Evolutionary conservation across 306 rosid species (phyloP), one percentile per base, ranked within the genome.

Genomic region (Fragaria ananassa): DNA sequence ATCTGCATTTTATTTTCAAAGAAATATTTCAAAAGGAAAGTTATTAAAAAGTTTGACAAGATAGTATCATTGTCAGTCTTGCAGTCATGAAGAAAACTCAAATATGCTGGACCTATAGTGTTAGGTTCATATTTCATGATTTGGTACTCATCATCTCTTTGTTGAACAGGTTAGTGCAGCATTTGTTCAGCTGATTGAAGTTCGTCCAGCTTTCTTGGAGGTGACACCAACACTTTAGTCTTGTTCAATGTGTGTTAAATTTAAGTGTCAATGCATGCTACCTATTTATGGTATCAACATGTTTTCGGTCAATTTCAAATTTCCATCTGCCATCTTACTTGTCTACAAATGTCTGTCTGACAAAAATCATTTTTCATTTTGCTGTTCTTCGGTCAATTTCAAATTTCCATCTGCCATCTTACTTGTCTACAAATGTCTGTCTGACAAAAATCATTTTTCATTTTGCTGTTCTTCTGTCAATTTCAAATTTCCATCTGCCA

Each of bases 151-250:
- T 42, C 51, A 11, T 61, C 44, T 53, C 47, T 65, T 29, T 86
- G 79, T 81, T 79, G 76, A 80, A 81, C 91, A 96, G 99, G 99
- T 96, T 77, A 87, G 97, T 80, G 84, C 91, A 23, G 99, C 99
- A 81, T 96, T 96, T 65, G 98, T 96, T 75, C 99, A 96, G 88
- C 91, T 96, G 79, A 91, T 93, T 80, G 98, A 96, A 93, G 97
- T 96, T 54, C 93, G 86, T 68, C 93, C 98, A 0, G 87, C 96
- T 73, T 85, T 91, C 94, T 89, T 96, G 85, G 93, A 96, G 99
- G 99, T 95, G 56, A 45, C 86, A 34, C 82, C 68, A 64, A 71
- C 56, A 42, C 72, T 75, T 29, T 19, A 37, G 75, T 68, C 49
- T 73, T 73, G 11, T 4, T 39, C 63, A 17, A 29, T 67, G 15